Base-by-base conservation (phyloP, 345 rosid genomes). In the Carallia brachiata region DNA sequence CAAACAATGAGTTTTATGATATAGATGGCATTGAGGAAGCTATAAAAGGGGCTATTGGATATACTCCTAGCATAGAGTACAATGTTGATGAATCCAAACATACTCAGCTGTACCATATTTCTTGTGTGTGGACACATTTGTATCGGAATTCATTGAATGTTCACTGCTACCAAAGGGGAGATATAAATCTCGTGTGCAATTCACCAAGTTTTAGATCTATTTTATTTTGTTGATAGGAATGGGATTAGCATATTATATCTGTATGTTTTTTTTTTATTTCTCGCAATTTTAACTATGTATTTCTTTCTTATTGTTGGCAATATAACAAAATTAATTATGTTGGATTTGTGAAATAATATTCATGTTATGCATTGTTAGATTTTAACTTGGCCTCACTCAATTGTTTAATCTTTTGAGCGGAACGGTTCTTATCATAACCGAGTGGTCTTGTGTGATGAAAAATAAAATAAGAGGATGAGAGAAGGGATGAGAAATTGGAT, bases 101-200 rank as follows among this genome's bases (percentile, higher is more conserved):
- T 39, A 56, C 70, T 50, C 97, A 90, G 71, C 84, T 93, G 10
- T 79, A 56, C 44, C 77, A 89, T 67, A 73, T 48, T 90, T 75
- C 54, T 1, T 89, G 67, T 90, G 98, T 37, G 98, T 86, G 0
- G 96, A 90, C 60, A 85, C 81, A 54, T 84, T 90, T 2, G 98
- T 85, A 1, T 70, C 87, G 17, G 85, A 84, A 15, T 73, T 93
- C 67, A 86, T 93, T 5, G 67, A 89, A 39, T 93, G 98, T 19
- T 93, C 96, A 0, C 8, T 82, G 36, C 72, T 75, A 4, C 90
- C 87, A 1, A 78, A 5, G 69, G 62, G 70, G 39, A 74, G 74
- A 72, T 90, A 96, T 71, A 69, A 77, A 30, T 76, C 90, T 12
- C 19, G 19, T 6, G 67, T 93, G 62, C 87, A 89, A 76, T 90